Conservation (phyloP, 2,329 filamentous ascomycete genomes). For the Phyllosticta citriasiana region DNA sequence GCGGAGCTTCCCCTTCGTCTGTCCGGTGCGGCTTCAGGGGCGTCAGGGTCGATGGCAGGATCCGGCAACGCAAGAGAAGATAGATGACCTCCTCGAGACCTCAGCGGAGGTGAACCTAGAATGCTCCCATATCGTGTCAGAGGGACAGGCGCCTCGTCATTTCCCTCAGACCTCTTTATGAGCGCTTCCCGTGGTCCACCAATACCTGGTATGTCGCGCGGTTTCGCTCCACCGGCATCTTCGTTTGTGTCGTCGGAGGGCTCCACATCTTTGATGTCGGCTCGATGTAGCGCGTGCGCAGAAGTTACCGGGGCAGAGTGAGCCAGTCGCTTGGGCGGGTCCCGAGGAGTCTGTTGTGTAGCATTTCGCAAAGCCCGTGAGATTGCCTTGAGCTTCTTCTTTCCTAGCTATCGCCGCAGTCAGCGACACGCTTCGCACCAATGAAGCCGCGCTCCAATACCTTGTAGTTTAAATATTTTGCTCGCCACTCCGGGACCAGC, state of each 20-base stretch:
- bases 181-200: constrained; percentile 13
- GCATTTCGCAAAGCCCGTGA: constrained; percentile 55
- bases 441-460: constrained; percentile 26
- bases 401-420: constrained; percentile 48
- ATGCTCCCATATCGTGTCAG: constrained; percentile 55
- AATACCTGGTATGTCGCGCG: constrained; percentile 6
- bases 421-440: background rate
- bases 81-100: constrained; percentile 19
- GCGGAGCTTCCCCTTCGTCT: constrained; percentile 14
- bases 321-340: background rate
- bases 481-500: constrained; percentile 86
- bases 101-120: constrained; percentile 27
- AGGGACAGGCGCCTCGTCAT: constrained; percentile 12
- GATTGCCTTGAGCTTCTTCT: constrained; percentile 86
- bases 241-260: background rate
- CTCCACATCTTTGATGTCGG: constrained; percentile 19
- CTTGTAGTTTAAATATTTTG: constrained; percentile 94
- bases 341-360: constrained; percentile 40
- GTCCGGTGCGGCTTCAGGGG: background rate
- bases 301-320: constrained; percentile 5
- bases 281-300: constrained; percentile 18
- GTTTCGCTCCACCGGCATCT: constrained; percentile 12
- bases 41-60: constrained; percentile 45
- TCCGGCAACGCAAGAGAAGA: constrained; percentile 51
- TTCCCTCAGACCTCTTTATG: constrained; percentile 3